phyloP scores from a whole-genome alignment of 2,329 filamentous ascomycete genomes.

The Sclerotinia glacialis region DNA sequence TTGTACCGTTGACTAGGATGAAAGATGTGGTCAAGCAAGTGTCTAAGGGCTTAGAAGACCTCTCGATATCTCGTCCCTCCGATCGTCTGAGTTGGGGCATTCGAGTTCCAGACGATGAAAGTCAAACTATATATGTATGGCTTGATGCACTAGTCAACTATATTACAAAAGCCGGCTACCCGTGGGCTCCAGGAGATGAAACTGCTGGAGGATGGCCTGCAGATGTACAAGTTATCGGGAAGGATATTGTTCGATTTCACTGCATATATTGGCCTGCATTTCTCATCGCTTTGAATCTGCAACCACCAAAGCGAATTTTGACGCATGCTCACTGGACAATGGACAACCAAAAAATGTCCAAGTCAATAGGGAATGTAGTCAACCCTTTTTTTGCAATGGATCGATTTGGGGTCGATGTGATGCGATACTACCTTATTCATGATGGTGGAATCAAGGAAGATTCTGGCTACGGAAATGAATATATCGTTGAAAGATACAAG shows the following conservation, averaged over 20 bases:
- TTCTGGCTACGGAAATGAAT: constrained; percentile 77
- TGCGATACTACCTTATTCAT: constrained; percentile 85
- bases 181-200: constrained; percentile 67
- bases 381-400: constrained; percentile 91
- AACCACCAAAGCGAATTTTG: constrained; percentile 74
- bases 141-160: constrained; percentile 96
- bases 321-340: constrained; percentile 97
- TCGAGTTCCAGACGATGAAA: constrained; percentile 75
- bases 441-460: constrained; percentile 77
- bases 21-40: constrained; percentile 78
- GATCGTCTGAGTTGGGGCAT: constrained; percentile 84
- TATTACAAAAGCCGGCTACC: constrained; percentile 82
- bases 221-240: constrained; percentile 88
- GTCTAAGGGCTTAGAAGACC: constrained; percentile 71
- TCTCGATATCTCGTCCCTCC: constrained; percentile 82
- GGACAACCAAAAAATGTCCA: constrained; percentile 90
- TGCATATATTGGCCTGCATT: constrained; percentile 98
- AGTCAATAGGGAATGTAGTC: constrained; percentile 91
- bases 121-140: constrained; percentile 97
- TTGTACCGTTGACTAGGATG: constrained; percentile 71
- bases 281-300: constrained; percentile 80
- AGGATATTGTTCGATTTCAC: constrained; percentile 95
- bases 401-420: constrained; percentile 79
- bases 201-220: constrained; percentile 75
- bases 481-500: constrained; percentile 73